These are phyloP conservation scores for Amoebophrya sp. DNA, from an alignment of 169 alveolate genomes.

Conservation along the genomic window DNA sequence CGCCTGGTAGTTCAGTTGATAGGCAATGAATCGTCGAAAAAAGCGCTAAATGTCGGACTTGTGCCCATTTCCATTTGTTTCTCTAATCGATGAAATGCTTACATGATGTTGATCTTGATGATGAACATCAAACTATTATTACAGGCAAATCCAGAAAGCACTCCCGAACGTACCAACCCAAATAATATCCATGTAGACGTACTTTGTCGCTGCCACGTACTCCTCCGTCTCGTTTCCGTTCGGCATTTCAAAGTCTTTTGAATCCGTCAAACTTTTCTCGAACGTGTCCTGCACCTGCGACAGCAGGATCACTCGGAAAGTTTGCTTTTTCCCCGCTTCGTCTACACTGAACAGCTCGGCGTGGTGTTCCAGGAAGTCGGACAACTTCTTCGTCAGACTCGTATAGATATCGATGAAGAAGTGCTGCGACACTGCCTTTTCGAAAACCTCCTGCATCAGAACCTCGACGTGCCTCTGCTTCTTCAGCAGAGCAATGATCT, in stretches of 20 bases:
- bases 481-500: not conserved
- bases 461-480: not conserved
- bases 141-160: too few species aligned
- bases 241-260: not conserved
- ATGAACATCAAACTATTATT: too few species aligned
- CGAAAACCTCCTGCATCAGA: not conserved
- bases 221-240: not conserved
- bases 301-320: not conserved
- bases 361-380: not conserved
- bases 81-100: too few species aligned
- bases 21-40: too few species aligned
- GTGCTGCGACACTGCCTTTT: not conserved
- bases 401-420: not conserved
- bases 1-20: too few species aligned
- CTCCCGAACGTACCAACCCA: too few species aligned
- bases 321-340: not conserved
- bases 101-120: too few species aligned
- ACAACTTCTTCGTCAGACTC: not conserved
- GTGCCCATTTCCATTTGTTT: too few species aligned
- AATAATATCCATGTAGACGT: too few species aligned
- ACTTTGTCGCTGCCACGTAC: too few species aligned
- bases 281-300: not conserved
- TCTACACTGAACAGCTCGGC: not conserved
- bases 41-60: too few species aligned
- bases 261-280: not conserved